Evolutionary conservation across 73 alveolate genomes (phyloP), one percentile per base, ranked within the genome.

Genomic region (Tetrahymena elliotti): DNA sequence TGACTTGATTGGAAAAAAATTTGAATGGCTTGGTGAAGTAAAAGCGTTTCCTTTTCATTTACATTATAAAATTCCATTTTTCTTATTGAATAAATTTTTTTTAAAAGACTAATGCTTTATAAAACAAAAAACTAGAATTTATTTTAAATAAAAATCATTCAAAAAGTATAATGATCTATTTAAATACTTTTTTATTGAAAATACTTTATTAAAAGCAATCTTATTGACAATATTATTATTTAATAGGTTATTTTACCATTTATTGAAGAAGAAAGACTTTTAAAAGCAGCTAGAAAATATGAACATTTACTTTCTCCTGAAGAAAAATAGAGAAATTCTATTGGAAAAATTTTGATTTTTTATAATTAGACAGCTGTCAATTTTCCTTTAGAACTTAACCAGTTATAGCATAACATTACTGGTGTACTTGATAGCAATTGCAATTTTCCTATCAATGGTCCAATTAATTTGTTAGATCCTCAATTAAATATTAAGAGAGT

Each of bases 1-100:
- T 83, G 99, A 99, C 96, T 95, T 99, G 84, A 99, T 99, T 94
- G 99, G 99, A 38, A 98, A 98, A 93, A 98, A 99, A 39, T 99
- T 94, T 95, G 99, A 99, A 52, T 99, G 99, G 99, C 99, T 94
- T 10, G 96, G 96, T 33, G 96, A 94, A 88, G 96, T 68, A 68
- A 68, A 68, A 1, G 11, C 33, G 1, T 68, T 68, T 40, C 8
- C 8, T 40, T 40, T 40, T 10, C 54, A 10, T 40, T 40, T 40
- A 40, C 20, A 40, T 40, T n/a, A n/a, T n/a, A n/a, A n/a, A n/a
- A n/a, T n/a, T n/a, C n/a, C n/a, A n/a, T n/a, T n/a, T n/a, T n/a
- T n/a, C n/a, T n/a, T n/a, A n/a, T n/a, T n/a, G n/a, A n/a, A n/a
- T n/a, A n/a, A n/a, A n/a, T n/a, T n/a, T n/a, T n/a, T n/a, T n/a